phyloP scores from a whole-genome alignment of 164 flowering plant genomes.

The Sedum album region DNA sequence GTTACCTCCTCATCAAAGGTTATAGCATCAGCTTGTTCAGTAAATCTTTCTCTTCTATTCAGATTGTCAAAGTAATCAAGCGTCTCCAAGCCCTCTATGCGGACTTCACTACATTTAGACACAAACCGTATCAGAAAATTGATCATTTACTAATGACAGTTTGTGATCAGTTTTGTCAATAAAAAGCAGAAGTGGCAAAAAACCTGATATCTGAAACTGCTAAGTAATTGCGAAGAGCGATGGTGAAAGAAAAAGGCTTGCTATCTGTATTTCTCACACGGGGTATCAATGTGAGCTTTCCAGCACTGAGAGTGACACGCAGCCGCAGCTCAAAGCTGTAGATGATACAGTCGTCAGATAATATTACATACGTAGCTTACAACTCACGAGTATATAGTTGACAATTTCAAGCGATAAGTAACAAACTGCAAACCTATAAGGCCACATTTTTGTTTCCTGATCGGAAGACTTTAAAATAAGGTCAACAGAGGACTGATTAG shows the following conservation, averaged over 20 bases:
- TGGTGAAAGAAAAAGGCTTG: slow-evolving; percentile 61
- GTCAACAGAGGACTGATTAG: slow-evolving; percentile 61
- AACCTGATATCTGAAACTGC: slow-evolving; percentile 90
- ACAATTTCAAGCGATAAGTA: neutral
- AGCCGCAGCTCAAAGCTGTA: slow-evolving; percentile 75
- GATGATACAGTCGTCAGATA: slow-evolving; percentile 15
- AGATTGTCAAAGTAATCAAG: slow-evolving; percentile 81
- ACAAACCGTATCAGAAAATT: slow-evolving; percentile 12
- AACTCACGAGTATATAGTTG: neutral
- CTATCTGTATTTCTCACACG: slow-evolving; percentile 72
- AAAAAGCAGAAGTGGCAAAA: slow-evolving; percentile 7
- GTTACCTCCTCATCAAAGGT: slow-evolving; percentile 87
- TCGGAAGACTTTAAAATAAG: slow-evolving; percentile 62
- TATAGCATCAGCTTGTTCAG: slow-evolving; percentile 90
- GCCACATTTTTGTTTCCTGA: slow-evolving; percentile 70
- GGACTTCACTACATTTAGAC: slow-evolving; percentile 74
- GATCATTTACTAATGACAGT: neutral
- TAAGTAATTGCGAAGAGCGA: slow-evolving; percentile 59
- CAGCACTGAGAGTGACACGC: slow-evolving; percentile 53
- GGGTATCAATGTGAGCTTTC: slow-evolving; percentile 72
- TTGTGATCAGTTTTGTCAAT: neutral
- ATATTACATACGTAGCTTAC: neutral
- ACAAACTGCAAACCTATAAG: slow-evolving; percentile 40
- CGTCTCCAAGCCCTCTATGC: slow-evolving; percentile 93
- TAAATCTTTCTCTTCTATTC: slow-evolving; percentile 46